Percentiles rank a stretch among this genome's conserved stretches.
Conservation (phyloP, 2,329 filamentous ascomycete species). For the Colletotrichum falcatum region DNA sequence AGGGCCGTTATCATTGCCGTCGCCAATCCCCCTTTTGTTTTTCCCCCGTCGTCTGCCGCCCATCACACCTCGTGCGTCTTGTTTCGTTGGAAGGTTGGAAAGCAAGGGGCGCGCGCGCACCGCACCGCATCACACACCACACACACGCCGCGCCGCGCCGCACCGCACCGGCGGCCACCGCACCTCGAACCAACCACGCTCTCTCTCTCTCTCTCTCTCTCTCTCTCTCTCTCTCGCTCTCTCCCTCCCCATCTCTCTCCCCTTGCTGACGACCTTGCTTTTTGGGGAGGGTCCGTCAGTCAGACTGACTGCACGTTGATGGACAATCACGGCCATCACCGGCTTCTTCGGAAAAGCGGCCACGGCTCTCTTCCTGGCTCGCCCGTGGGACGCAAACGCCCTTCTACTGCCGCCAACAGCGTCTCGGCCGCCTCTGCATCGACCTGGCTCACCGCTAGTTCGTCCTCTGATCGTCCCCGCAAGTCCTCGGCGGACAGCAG, state of each 20-base stretch:
- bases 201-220: not conserved
- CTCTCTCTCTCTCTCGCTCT: not conserved
- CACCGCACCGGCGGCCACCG: too few relatives aligned
- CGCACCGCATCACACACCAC: constrained; percentile 1
- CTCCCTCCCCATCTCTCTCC: not conserved
- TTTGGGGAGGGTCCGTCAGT: constrained; percentile 6
- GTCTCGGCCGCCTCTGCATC: constrained; percentile 37
- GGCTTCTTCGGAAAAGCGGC: constrained; percentile 24
- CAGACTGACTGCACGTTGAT: constrained; percentile 31
- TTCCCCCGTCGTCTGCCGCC: too few relatives aligned
- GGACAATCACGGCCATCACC: constrained; percentile 27
- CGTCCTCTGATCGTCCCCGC: constrained; percentile 38
- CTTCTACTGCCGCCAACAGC: constrained; percentile 36
- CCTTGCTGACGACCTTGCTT: constrained; percentile 11
- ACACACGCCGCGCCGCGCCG: constrained; percentile 1
- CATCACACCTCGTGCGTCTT: too few relatives aligned
- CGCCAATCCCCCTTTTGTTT: too few relatives aligned
- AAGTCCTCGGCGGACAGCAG: constrained; percentile 29
- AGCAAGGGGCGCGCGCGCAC: too few relatives aligned
- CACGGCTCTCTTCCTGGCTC: constrained; percentile 13
- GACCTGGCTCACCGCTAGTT: constrained; percentile 42
- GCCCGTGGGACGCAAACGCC: constrained; percentile 24
- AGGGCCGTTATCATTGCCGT: not conserved
- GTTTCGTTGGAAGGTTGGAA: too few relatives aligned
- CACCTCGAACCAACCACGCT: not conserved